phyloP scores from a whole-genome alignment of 225 moss, liverwort and hornwort species.

The Anthoceros angustus region DNA sequence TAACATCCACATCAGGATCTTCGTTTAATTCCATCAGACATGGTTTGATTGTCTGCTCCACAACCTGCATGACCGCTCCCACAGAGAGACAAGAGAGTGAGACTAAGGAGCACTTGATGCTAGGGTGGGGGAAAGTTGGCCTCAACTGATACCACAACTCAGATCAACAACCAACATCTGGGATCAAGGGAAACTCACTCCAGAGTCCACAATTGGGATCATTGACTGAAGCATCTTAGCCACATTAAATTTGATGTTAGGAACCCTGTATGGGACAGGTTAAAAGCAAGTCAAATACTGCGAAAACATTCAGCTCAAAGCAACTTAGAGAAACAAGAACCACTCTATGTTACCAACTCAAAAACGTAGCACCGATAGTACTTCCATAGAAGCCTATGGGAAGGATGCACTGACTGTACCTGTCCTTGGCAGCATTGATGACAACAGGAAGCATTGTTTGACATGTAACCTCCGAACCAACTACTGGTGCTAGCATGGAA shows the following conservation, averaged over 20 bases:
- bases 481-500: slow-evolving; percentile 86
- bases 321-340: neutral
- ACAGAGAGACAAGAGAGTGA: neutral
- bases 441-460: slow-evolving; percentile 96
- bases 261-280: slow-evolving; percentile 39
- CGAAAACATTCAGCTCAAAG: neutral
- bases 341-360: neutral
- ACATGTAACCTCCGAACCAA: slow-evolving; percentile 76
- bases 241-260: slow-evolving; percentile 98
- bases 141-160: no score
- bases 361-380: neutral
- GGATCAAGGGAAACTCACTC: slow-evolving; percentile 22
- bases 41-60: slow-evolving; percentile 92
- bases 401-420: slow-evolving; percentile 17
- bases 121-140: no score
- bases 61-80: slow-evolving; percentile 36
- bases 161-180: neutral
- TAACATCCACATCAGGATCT: slow-evolving; percentile 93
- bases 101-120: no score
- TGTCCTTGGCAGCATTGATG: slow-evolving; percentile 90
- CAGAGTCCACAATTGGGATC: slow-evolving; percentile 89
- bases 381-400: slow-evolving; percentile 7
- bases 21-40: slow-evolving; percentile 93
- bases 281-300: no score
- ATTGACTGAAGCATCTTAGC: slow-evolving; percentile 99